A percentile compares a stretch with the other conserved stretches of the same genome.
Conservation (phyloP, 371 early-diverging fungal genomes). For the Actinomucor elegans region DNA sequence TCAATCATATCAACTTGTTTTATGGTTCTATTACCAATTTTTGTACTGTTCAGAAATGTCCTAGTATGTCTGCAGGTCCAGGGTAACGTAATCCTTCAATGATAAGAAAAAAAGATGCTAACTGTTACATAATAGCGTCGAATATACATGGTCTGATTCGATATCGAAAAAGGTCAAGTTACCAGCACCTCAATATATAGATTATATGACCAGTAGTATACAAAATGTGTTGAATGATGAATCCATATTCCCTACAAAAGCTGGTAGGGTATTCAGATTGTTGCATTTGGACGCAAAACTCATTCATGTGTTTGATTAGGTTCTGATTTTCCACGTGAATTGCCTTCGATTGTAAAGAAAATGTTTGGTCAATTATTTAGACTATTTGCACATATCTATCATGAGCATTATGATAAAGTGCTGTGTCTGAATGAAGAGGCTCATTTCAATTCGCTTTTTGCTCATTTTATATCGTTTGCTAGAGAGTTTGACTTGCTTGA, state of each 20-base stretch:
- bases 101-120: not conserved
- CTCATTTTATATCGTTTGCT: constrained; percentile 91
- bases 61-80: constrained; percentile 88
- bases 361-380: constrained; percentile 87
- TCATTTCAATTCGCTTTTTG: constrained; percentile 93
- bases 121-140: constrained; percentile 52
- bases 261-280: constrained; percentile 27
- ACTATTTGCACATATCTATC: constrained; percentile 93
- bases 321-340: constrained; percentile 82
- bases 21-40: constrained; percentile 90
- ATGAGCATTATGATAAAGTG: constrained; percentile 86
- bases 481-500: constrained; percentile 93
- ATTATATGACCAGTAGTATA: constrained; percentile 89
- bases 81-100: no score
- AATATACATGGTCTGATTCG: constrained; percentile 93
- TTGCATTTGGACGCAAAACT: no score
- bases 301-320: constrained; percentile 3
- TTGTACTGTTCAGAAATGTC: constrained; percentile 82
- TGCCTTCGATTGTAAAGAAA: constrained; percentile 64
- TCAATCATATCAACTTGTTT: constrained; percentile 90
- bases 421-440: constrained; percentile 81
- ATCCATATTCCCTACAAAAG: constrained; percentile 84
- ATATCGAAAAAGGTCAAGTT: constrained; percentile 80
- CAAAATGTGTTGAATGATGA: constrained; percentile 89
- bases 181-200: constrained; percentile 93